Evolutionary conservation across 2,329 filamentous ascomycete genomes (phyloP), one percentile per base, ranked within the genome.

Genomic region (Pseudogymnoascus sp.): DNA sequence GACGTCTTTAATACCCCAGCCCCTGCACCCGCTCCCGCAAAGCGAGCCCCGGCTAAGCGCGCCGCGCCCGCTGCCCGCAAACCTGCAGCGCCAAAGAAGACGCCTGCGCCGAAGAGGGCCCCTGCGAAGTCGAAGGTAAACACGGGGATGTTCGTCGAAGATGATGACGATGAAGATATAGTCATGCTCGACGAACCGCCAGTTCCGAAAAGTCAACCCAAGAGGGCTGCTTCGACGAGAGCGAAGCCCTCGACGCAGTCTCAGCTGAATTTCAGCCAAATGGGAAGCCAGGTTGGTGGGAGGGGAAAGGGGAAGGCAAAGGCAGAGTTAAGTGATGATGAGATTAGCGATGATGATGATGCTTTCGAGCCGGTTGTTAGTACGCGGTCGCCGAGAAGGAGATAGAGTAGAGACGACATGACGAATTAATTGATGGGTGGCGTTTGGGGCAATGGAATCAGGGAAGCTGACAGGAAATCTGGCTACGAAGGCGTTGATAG

Each of bases 281-380:
- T 41, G 33, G 35, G 35, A 12, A 39, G 35, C 2, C 72, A 74
- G 6, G 70, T 73, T n/a, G 75, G 77, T 31, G 78, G 81, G 65
- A 61, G 67, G 23, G 71, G 68, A 41, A 67, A 68, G 37, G 62
- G 66, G n/a, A 60, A 66, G 35, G 76, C 79, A 38, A 76, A 78
- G n/a, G 69, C 83, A 14, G 83, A 86, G 69, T 81, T 87, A 61
- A 87, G 84, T 65, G 84, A 86, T 63, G 85, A 88, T 69, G 84
- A 86, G 71, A 85, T 88, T 49, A 83, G 81, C 0, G 83, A 85
- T 63, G 73, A 74, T 63, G 83, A 85, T 45, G 82, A 85, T 71
- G 78, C 78, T 0, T 87, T 88, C 71, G 83, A 86, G 71, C 49
- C 49, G 16, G 49, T 55, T 55, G 29, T 10, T 35, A 55, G 29